Evolutionary conservation across 2,329 filamentous ascomycete genomes (phyloP).

Genomic region (Aspergillus udagawae): DNA sequence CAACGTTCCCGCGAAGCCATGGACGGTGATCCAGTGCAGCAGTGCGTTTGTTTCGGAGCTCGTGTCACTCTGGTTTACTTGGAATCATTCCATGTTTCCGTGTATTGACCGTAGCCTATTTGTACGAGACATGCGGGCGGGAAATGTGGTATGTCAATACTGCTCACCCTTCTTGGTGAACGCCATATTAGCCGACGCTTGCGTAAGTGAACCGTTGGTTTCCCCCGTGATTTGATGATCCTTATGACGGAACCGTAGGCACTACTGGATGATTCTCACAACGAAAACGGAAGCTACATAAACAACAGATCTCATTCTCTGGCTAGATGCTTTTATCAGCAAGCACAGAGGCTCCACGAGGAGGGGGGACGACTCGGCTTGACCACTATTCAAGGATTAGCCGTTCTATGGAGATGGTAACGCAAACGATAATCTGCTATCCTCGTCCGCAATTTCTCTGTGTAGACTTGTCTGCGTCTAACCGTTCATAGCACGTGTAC

Average conservation of each 20-base stretch:
- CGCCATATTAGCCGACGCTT: constrained; percentile 18
- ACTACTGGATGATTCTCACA: constrained; percentile 8
- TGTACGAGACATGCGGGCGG: constrained; percentile 23
- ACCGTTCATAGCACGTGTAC: constrained; percentile 12
- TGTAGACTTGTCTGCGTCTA: neutral
- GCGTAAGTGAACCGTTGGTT: constrained; percentile 9
- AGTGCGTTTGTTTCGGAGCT: constrained; percentile 20
- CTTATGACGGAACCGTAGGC: constrained; percentile 12
- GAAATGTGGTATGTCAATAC: constrained; percentile 15
- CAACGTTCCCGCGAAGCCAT: constrained; percentile 16
- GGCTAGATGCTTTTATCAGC: constrained; percentile 21
- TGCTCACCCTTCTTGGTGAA: constrained; percentile 28
- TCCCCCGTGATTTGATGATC: constrained; percentile 14
- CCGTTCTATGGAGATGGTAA: constrained; percentile 20
- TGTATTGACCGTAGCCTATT: constrained; percentile 24
- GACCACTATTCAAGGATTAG: constrained; percentile 21
- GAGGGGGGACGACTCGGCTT: constrained; percentile 21
- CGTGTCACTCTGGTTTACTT: constrained; percentile 17
- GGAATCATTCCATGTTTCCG: constrained; percentile 15
- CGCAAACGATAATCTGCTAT: neutral
- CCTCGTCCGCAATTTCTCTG: neutral
- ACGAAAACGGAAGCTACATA: neutral
- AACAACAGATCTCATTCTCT: neutral
- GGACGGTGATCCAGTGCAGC: constrained; percentile 15
- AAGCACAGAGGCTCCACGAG: constrained; percentile 21